phyloP scores from a whole-genome alignment of 148 eudicot genomes.

The Selenicereus undatus region DNA sequence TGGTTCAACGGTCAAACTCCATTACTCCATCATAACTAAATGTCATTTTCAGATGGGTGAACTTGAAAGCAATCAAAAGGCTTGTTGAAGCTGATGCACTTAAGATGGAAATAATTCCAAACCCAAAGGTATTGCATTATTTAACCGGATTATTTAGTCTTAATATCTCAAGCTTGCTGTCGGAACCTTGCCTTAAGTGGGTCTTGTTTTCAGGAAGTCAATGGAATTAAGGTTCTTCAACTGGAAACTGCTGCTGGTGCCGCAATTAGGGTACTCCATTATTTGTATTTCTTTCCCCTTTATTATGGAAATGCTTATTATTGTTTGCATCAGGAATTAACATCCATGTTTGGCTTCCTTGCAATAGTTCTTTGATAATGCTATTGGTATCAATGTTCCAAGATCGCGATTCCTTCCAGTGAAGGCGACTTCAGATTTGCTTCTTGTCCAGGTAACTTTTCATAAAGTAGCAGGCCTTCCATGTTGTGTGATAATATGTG shows the following conservation, averaged over 20 bases:
- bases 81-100: constrained; percentile 89
- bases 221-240: constrained; percentile 94
- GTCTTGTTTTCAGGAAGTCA: constrained; percentile 65
- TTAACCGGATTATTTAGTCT: not conserved
- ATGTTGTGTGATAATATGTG: constrained; percentile 4
- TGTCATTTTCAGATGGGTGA: constrained; percentile 69
- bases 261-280: constrained; percentile 71
- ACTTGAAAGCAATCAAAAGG: constrained; percentile 79
- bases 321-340: not conserved
- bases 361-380: constrained; percentile 72
- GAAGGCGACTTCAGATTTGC: constrained; percentile 95
- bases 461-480: not conserved
- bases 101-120: constrained; percentile 99
- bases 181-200: not conserved
- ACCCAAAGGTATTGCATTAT: constrained; percentile 72
- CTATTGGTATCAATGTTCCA: constrained; percentile 90
- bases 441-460: constrained; percentile 85
- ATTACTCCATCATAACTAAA: constrained; percentile 11
- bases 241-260: constrained; percentile 99
- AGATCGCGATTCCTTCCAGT: constrained; percentile 98
- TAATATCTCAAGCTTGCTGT: not conserved
- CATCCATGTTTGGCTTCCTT: constrained; percentile 6
- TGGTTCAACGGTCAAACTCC: not conserved
- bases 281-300: not conserved
- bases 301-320: not conserved